Base-by-base conservation (phyloP, 2,329 filamentous ascomycete genomes). In the Penicillium occitanis region DNA sequence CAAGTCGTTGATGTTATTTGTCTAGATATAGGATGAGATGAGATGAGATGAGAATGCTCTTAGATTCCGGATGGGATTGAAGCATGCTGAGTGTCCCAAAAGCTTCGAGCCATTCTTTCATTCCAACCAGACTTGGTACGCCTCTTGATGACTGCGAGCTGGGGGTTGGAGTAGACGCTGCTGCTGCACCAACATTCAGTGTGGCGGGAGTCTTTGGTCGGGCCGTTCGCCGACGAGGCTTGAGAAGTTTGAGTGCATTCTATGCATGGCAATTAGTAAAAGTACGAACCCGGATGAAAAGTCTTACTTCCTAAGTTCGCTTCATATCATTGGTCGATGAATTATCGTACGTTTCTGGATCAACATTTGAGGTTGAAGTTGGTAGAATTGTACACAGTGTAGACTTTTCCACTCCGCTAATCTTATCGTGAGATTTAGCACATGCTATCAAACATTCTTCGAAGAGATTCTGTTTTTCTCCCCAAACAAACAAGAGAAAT, bases 1-100 rank as follows among this genome's bases (percentile, higher is more conserved):
- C 35, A 91, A 78, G n/a, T 80, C 79, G 69, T 86, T 78, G 46
- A 91, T 77, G 68, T 88, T 85, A 13, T 33, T 50, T 46, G 71
- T 70, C 73, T 76, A 64, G 37, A 63, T 33, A 3, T n/a, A 11
- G 17, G 35, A 55, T 63, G 33, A 65, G 48, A 53, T n/a, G 19
- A 19, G 35, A 3, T n/a, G 19, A 19, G 35, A 55, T 63, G 33
- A 65, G 48, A 55, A 57, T 19, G 17, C 59, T 70, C 8, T 66
- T 28, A 19, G 30, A 19, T 35, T 22, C 11, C 40, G 5, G 14
- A 42, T 22, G 13, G 8, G 5, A 25, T 30, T 19, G 8, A 17
- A 25, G 44, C 58, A 48, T 72, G 77, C 74, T 53, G 72, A 69
- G 67, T 78, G 72, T 28, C 75, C 76, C 30, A 78, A 61, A 19